Base-by-base conservation (phyloP, 345 rosid species). In the Raphanus raphanistrum region DNA sequence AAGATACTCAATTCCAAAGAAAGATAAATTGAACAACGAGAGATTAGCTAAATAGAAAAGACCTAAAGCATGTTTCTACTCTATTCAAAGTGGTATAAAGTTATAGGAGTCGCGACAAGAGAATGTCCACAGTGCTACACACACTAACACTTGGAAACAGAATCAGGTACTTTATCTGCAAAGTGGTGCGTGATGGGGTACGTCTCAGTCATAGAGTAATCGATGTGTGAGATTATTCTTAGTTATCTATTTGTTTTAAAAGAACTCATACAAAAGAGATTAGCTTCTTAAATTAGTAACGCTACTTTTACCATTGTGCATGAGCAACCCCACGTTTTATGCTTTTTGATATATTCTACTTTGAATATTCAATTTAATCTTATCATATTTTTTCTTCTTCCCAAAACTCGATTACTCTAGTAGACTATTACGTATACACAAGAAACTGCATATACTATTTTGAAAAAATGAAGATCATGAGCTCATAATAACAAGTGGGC, bases 21-120 rank as follows among this genome's bases (percentile, higher is more conserved):
- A 92, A 87, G 82, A 94, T 84, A 80, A 87, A 91, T 73, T 80
- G 79, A 74, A 26, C 7, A 68, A 28, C 2, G 17, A 28, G 64
- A 67, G 63, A 67, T 11, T 43, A 61, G 71, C 38, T 65, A 13
- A 6, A 29, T 32, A 66, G 43, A 64, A 66, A 66, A 72, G 64
- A 52, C 67, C 73, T 59, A 60, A 72, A 78, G 66, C 73, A 78
- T 72, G 63, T 58, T 65, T 72, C 43, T 73, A 62, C 52, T 72
- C 78, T 72, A 72, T 78, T 61, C 61, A 68, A 73, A 79, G 31
- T 67, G 60, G 78, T 52, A 52, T 72, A 63, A 68, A 79, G 77
- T 73, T 31, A 54, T 38, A 52, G 70, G 79, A 74, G 79, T 70
- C 43, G 31, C 67, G 72, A 74, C 82, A 79, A 79, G 71, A 79